Evolutionary conservation across 805 yeast species (phyloP).

Genomic region (Cyberlindnera americana): DNA sequence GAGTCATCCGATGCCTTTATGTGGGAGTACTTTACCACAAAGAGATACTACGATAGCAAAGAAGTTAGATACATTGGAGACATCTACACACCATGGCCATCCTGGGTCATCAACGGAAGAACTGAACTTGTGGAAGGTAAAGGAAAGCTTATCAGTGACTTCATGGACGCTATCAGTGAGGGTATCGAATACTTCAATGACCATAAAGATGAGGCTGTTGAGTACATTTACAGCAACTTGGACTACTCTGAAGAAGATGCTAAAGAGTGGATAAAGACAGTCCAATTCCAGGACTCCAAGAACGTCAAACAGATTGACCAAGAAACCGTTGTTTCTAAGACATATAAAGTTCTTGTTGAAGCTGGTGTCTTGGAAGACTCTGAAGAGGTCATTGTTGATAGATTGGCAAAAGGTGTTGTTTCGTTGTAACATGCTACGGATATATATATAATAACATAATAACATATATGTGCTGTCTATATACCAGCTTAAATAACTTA

Average conservation of each 20-base stretch:
- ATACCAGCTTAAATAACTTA: too few species aligned
- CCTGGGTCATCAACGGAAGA: slow-evolving; percentile 76
- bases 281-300: slow-evolving; percentile 43
- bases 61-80: slow-evolving; percentile 84
- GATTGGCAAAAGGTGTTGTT: slow-evolving; percentile 13
- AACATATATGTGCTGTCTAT: too few species aligned
- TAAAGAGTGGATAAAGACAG: slow-evolving; percentile 76
- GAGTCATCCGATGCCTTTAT: slow-evolving; percentile 73
- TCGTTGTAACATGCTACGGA: slow-evolving; percentile 1
- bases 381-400: slow-evolving; percentile 10
- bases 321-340: slow-evolving; percentile 14
- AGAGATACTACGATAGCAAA: slow-evolving; percentile 72
- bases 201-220: slow-evolving; percentile 61
- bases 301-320: slow-evolving; percentile 11
- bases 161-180: slow-evolving; percentile 52
- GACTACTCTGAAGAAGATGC: slow-evolving; percentile 82
- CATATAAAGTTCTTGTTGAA: slow-evolving; percentile 16
- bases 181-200: slow-evolving; percentile 66
- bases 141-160: slow-evolving; percentile 31
- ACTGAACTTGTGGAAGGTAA: slow-evolving; percentile 34
- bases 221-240: slow-evolving; percentile 59
- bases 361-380: slow-evolving; percentile 20
- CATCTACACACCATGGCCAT: slow-evolving; percentile 95
- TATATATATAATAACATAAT: too few species aligned
- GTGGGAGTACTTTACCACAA: slow-evolving; percentile 95